A percentile compares a stretch with the other conserved stretches of the same genome.
These are phyloP conservation scores for Tetrahymena borealis DNA, from an alignment of 73 alveolate genomes.

Conservation along the genomic window DNA sequence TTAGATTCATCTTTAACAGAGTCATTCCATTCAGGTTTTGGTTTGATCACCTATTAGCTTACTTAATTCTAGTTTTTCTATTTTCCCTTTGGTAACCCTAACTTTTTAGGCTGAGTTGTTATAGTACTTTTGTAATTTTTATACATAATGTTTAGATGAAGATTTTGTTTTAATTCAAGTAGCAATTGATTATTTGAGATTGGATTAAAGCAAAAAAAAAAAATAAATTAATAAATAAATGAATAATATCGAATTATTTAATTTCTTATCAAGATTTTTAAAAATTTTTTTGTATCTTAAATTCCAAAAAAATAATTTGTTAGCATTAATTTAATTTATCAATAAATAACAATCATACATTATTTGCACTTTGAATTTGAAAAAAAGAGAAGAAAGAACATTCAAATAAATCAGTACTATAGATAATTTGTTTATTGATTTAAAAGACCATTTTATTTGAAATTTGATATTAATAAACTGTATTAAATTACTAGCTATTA, in stretches of 20 bases:
- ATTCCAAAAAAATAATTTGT: neutral
- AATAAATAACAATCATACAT: neutral
- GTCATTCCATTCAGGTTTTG: neutral
- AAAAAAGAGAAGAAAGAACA: no score
- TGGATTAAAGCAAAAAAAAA: neutral
- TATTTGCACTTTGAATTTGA: neutral
- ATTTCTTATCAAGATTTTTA: neutral
- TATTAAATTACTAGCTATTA: no score
- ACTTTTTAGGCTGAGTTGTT: neutral
- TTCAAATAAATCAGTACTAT: no score
- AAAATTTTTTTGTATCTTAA: neutral
- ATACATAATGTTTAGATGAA: neutral
- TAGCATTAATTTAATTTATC: neutral
- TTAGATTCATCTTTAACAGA: neutral
- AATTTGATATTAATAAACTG: no score
- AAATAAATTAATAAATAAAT: neutral
- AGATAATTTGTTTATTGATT: no score
- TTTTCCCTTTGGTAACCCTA: neutral
- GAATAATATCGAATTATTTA: neutral
- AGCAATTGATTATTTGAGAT: neutral
- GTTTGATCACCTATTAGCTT: neutral
- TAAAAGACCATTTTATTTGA: no score
- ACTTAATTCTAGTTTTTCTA: neutral
- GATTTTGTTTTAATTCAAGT: neutral
- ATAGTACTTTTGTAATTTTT: neutral